Evolutionary conservation across 257 asterid genomes (phyloP), one percentile per base, ranked within the genome.

Genomic region (Rehmannia glutinosa): DNA sequence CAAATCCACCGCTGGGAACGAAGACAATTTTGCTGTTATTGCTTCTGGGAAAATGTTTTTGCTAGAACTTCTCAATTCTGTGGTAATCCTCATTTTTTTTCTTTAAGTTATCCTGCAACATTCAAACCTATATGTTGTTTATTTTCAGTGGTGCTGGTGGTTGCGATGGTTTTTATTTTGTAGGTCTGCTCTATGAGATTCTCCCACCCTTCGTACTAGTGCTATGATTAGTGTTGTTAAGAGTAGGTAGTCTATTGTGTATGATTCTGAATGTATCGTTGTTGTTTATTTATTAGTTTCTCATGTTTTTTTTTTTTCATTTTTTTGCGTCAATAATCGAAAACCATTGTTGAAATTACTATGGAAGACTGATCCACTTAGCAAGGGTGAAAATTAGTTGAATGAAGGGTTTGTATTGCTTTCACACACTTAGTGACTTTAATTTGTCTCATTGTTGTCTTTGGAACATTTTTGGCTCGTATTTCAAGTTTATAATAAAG

Each of bases 11-110:
- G 56, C 64, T 39, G 84, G 57, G 62, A 66, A 52, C 8, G 73
- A 67, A 69, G 76, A 69, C 57, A 35, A 74, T 66, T 58, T 23
- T 59, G 85, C 77, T 39, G 82, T 78, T 47, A 78, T 74, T 66
- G 77, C 81, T 69, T 86, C 96, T 76, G 96, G 97, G 47, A 86
- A 88, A 80, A 74, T 78, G 74, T 93, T 93, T 79, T 73, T 93
- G 86, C 82, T 83, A 36, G 98, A 87, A 75, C 96, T 93, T 72
- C 90, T 93, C 58, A 70, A 84, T 73, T 80, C 74, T 24, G 95
- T 74, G 96, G 96, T 88, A 84, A 67, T 61, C 9, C 46, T 64
- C 42, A 35, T 78, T 35, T 25, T 71, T 59, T 45, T 41, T 54
- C 20, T 38, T 64, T n/a, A 20, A 30, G 19, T 20, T 60, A 3